Evolutionary conservation across 768 basidiomycete species (phyloP).

Genomic region (Leccinum disarticulatum): DNA sequence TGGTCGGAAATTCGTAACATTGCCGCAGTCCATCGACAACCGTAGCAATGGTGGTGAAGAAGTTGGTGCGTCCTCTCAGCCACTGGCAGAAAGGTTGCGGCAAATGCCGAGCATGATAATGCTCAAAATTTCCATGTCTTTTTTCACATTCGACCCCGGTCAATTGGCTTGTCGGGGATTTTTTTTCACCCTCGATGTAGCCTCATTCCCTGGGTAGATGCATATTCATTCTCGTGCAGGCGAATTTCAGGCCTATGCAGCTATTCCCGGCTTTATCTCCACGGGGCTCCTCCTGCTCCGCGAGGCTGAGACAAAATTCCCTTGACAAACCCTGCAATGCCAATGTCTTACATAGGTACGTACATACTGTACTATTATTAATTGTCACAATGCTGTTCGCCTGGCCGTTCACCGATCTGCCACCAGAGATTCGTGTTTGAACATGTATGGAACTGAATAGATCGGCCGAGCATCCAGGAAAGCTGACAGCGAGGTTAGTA

Average conservation of each 20-base stretch:
- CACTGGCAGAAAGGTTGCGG: neutral
- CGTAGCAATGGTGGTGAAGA: too few relatives aligned
- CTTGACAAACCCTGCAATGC: neutral
- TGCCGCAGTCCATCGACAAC: neutral
- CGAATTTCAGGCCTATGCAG: neutral
- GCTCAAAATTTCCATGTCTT: too few relatives aligned
- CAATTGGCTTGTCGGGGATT: conserved; percentile 28
- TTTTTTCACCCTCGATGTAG: conserved; percentile 15
- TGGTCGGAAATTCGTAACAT: neutral
- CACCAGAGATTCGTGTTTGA: neutral
- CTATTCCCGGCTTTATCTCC: neutral
- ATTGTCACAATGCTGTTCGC: neutral
- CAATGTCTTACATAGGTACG: conserved; percentile 14
- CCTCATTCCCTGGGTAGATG: conserved; percentile 38
- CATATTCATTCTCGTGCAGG: conserved; percentile 12
- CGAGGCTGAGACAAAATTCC: conserved; percentile 15
- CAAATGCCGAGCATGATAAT: neutral
- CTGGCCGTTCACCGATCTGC: neutral
- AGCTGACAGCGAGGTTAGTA: neutral
- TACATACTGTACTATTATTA: neutral
- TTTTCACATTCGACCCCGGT: conserved; percentile 24
- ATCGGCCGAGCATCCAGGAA: neutral
- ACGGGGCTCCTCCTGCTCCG: neutral
- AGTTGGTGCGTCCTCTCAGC: neutral
- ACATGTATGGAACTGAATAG: neutral